Base-by-base conservation (phyloP, 352 stramenopile species). In the Phytophthora vignae region DNA sequence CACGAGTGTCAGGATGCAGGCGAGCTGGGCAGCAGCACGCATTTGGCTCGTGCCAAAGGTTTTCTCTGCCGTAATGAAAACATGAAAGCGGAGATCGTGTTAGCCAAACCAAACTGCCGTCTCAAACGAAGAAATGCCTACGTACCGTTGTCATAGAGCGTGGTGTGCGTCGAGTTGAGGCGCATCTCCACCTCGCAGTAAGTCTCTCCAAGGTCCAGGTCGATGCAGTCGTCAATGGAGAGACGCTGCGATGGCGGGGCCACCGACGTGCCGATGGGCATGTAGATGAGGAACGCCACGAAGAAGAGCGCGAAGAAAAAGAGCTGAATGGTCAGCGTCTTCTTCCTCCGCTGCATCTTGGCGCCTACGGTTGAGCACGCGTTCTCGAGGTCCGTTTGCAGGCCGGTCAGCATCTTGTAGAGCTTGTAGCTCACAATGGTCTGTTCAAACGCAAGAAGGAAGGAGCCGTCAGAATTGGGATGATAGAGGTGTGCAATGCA, bases 61-160 rank as follows among this genome's bases (percentile, higher is more conserved):
- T 33, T 79, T 76, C 64, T 85, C 80, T 90, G 58, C 31, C 3
- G 9, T 10, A 22, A 40, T 12, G 54, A 29, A n/a, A 46, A 15
- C 46, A 27, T 22, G 17, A 53, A 15, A 53, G 27, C n/a, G 19
- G 27, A 40, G 33, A 40, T 40, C 33, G 33, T 15, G 46, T 27
- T 27, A 53, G 46, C 33, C 27, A 31, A 31, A 14, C 33, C 8
- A 14, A 40, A 40, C 33, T 14, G 33, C 33, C 33, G 27, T 7
- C 27, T 31, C 7, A 7, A 31, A 31, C 8, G 9, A 27, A 2
- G n/a, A 27, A 29, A 27, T 5, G 11, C 9, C 6, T 3, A 65
- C 63, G 19, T 81, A 91, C 86, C 81, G 65, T 91, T 84, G 71
- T 94, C 85, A 65, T 83, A 92, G 8, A 94, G 76, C 54, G 86